phyloP scores from a whole-genome alignment of 352 stramenopile species.

The Pythium aquatile region DNA sequence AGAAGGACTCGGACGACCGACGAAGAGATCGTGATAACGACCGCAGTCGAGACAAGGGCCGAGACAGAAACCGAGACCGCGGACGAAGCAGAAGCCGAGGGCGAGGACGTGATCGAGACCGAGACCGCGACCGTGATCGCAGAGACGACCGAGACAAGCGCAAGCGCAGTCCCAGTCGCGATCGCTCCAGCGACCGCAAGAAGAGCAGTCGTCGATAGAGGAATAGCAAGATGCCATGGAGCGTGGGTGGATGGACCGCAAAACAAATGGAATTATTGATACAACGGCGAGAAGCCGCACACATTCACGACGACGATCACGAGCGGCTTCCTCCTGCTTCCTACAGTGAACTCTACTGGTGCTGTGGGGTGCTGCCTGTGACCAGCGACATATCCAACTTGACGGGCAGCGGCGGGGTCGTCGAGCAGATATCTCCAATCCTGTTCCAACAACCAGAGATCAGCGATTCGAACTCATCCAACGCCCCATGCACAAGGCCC shows the following conservation, averaged over 20 bases:
- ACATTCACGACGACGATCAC: neutral
- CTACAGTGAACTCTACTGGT: neutral
- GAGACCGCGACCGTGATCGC: conserved; percentile 24
- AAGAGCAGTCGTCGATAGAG: conserved; percentile 13
- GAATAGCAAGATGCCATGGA: neutral
- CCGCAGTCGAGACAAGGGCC: conserved; percentile 15
- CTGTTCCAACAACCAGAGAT: conserved; percentile 19
- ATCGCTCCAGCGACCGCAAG: neutral
- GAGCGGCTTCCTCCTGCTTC: neutral
- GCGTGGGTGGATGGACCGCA: neutral
- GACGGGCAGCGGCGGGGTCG: conserved; percentile 63
- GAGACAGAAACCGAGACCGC: conserved; percentile 4
- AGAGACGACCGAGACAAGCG: neutral
- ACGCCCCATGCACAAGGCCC: neutral
- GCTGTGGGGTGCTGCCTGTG: conserved; percentile 10
- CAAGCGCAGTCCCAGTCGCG: no score
- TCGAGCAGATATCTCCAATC: conserved; percentile 52
- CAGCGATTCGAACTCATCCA: neutral
- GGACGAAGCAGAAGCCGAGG: conserved; percentile 9
- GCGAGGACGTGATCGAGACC: conserved; percentile 16
- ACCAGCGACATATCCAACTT: conserved; percentile 71
- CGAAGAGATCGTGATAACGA: conserved; percentile 17
- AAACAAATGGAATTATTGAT: conserved; percentile 8
- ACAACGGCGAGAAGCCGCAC: neutral
- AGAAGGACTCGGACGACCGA: conserved; percentile 1